Evolutionary conservation across 202 grass and related monocot species (phyloP).

Genomic region (Carex arenaria): DNA sequence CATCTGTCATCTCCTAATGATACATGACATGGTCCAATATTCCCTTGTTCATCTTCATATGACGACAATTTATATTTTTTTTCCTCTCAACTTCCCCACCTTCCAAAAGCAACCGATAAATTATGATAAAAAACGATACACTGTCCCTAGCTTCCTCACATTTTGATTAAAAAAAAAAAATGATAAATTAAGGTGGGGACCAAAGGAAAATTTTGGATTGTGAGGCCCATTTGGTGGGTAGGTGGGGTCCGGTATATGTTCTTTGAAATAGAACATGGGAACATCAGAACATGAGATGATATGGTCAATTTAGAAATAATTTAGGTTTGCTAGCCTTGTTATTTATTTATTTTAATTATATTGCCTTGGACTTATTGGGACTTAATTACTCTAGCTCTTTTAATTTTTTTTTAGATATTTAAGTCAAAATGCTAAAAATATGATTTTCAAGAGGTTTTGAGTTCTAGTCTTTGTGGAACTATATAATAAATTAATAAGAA

Average conservation of each 20-base stretch:
- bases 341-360: not conserved
- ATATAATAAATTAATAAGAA: too few relatives aligned
- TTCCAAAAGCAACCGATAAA: not conserved
- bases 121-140: not conserved
- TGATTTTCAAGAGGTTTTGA: too few relatives aligned
- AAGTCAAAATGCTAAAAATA: not conserved
- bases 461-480: too few relatives aligned
- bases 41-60: not conserved
- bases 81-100: not conserved
- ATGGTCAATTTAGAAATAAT: slow-evolving; percentile 15
- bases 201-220: not conserved
- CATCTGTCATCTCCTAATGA: not conserved
- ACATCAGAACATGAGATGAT: slow-evolving; percentile 4
- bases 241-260: not conserved
- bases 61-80: not conserved
- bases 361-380: not conserved
- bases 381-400: not conserved
- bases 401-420: not conserved
- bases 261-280: not conserved
- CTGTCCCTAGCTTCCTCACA: too few relatives aligned
- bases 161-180: not conserved
- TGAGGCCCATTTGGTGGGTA: not conserved
- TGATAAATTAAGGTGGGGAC: not conserved
- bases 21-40: too few relatives aligned
- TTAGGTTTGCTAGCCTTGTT: not conserved